Conservation (phyloP, 192 early-diverging fungal genomes). For the Linnemannia zychae region DNA sequence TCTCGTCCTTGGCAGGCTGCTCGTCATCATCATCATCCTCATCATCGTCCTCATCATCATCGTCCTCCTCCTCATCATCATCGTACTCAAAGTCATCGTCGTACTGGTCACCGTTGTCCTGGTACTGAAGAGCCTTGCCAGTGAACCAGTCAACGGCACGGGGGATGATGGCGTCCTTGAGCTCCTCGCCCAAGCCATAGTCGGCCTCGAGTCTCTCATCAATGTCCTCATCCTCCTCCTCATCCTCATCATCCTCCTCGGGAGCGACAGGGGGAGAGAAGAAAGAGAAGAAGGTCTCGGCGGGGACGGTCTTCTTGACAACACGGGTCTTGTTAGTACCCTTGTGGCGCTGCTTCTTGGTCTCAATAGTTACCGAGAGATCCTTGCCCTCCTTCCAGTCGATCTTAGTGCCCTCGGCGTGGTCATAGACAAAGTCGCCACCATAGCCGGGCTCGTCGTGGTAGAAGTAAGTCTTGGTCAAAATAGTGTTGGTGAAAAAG, state of each 20-base stretch:
- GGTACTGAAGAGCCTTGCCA: constrained; percentile 93
- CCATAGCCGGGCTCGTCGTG: constrained; percentile 83
- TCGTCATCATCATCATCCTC: constrained; percentile 67
- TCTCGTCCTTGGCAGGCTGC: constrained; percentile 64
- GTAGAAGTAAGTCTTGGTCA: constrained; percentile 96
- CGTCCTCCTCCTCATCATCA: constrained; percentile 67
- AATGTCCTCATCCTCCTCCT: constrained; percentile 79
- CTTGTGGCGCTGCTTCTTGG: constrained; percentile 99
- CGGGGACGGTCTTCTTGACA: constrained; percentile 96
- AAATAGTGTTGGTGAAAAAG: constrained; percentile 88
- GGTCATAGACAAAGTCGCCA: constrained; percentile 92
- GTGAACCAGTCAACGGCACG: constrained; percentile 99
- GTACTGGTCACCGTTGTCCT: constrained; percentile 76
- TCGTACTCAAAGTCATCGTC: constrained; percentile 69
- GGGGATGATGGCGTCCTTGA: constrained; percentile 98
- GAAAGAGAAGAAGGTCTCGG: constrained; percentile 98
- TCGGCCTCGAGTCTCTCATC: constrained; percentile 89
- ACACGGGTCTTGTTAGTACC: constrained; percentile 98
- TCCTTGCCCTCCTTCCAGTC: constrained; percentile 98
- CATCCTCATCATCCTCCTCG: constrained; percentile 70
- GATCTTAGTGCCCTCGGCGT: constrained; percentile 92
- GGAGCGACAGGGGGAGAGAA: constrained; percentile 88
- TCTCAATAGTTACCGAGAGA: constrained; percentile 92
- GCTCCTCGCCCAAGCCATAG: constrained; percentile 97
- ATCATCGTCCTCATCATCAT: constrained; percentile 74